Conservation (phyloP, 2,329 filamentous ascomycete species). For the Botrytis cinerea region DNA sequence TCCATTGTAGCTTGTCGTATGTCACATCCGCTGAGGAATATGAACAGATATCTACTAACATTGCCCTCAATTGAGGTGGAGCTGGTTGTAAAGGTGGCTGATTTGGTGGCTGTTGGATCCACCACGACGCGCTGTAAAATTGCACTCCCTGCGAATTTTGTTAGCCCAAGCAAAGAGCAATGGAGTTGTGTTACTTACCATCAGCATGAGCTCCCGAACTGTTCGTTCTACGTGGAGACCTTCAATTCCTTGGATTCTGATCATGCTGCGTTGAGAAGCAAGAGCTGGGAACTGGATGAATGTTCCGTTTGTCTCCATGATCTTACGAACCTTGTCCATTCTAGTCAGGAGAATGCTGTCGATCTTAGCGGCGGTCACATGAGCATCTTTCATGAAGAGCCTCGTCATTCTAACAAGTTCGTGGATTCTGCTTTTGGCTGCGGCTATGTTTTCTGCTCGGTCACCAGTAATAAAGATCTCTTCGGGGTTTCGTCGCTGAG, state of each 20-base stretch:
- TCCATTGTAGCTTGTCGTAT: conserved; percentile 92
- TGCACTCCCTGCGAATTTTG: conserved; percentile 70
- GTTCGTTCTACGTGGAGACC: conserved; percentile 93
- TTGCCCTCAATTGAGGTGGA: conserved; percentile 66
- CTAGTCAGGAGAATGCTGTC: conserved; percentile 90
- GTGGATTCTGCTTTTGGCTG: conserved; percentile 88
- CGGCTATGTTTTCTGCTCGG: conserved; percentile 76
- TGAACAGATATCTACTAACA: conserved; percentile 93
- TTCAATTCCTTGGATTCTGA: conserved; percentile 90
- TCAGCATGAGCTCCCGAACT: conserved; percentile 90
- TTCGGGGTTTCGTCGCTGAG: conserved; percentile 77
- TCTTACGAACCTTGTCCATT: conserved; percentile 95
- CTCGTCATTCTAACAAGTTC: conserved; percentile 81
- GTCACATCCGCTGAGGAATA: conserved; percentile 94
- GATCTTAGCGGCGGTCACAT: conserved; percentile 87
- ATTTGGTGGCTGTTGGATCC: conserved; percentile 63
- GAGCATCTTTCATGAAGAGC: conserved; percentile 87
- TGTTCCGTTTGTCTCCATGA: conserved; percentile 94
- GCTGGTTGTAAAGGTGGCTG: conserved; percentile 43
- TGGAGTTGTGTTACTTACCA: conserved; percentile 58
- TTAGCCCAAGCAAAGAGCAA: conserved; percentile 33
- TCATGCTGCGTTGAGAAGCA: conserved; percentile 78
- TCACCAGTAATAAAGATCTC: conserved; percentile 96
- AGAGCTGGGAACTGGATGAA: conserved; percentile 91
- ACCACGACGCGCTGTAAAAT: conserved; percentile 97